Base-by-base conservation (phyloP, 345 rosid species). In the Populus ilicifolia region DNA sequence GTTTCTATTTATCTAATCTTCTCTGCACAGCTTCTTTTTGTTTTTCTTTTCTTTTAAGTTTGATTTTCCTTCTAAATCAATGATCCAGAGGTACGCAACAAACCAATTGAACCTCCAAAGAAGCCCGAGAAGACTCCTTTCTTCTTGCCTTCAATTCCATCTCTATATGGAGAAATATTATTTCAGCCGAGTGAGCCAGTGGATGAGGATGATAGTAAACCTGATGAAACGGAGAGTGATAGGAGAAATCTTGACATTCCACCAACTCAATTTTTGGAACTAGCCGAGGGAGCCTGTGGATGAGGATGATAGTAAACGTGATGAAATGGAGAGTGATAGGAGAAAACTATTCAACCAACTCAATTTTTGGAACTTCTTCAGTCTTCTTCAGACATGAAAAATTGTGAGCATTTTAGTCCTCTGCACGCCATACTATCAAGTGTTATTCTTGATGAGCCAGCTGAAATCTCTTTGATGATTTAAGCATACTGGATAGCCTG, bases 51-150 rank as follows among this genome's bases (percentile, higher is more conserved):
- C 65, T 73, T 5, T 11, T 38, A 17, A 71, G 48, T 52, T 46
- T 23, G 16, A 41, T 23, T 43, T 16, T 33, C 25, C 36, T 66
- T 10, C 21, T 41, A 33, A 65, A 39, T 43, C 75, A 17, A 10
- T 36, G 59, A 44, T 33, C 43, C 87, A 65, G 82, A 94, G 98
- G 86, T 78, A 20, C 90, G 98, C 75, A 94, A 94, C 82, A 93
- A 94, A 86, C 99, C 99, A 74, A 84, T 90, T 20, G 96, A 96
- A 86, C 94, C 98, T 71, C 99, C 95, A 4, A 93, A 91, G 78
- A 91, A 92, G 83, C 97, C 97, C 54, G 95, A 87, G 74, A 92
- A 85, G 82, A 94, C 95, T 84, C 97, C 97, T 64, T 96, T 96
- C 85, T 96, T 92, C 87, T 80, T 96, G 88, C 98, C 99, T 67